A percentile compares a stretch with the other conserved stretches of the same genome.
Evolutionary conservation across 495 filamentous ascomycete genomes (phyloP).

Genomic region (Penicillium silybi): DNA sequence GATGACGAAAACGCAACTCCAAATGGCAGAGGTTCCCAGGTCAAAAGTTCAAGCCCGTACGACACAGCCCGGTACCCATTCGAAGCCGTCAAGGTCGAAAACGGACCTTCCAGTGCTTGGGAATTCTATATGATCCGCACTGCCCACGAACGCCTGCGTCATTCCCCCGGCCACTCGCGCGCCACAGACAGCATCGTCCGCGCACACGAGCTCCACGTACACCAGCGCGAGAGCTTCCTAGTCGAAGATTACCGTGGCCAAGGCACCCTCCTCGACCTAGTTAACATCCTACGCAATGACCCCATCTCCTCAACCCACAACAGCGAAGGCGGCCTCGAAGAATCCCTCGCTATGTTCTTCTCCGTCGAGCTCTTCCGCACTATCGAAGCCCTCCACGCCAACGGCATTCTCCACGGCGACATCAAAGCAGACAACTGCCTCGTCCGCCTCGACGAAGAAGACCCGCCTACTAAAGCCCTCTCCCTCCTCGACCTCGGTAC

Average conservation of each 20-base stretch:
- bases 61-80: constrained; percentile 47
- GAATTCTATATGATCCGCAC: constrained; percentile 95
- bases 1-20: constrained; percentile 35
- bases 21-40: constrained; percentile 15
- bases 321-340: constrained; percentile 69
- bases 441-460: constrained; percentile 65
- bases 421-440: constrained; percentile 95
- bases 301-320: constrained; percentile 39
- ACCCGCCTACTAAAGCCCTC: constrained; percentile 14
- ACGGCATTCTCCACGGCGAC: constrained; percentile 84
- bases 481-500: constrained; percentile 36
- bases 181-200: constrained; percentile 70
- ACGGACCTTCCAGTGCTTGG: constrained; percentile 78
- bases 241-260: constrained; percentile 84
- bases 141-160: constrained; percentile 66
- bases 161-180: constrained; percentile 40
- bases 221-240: constrained; percentile 78
- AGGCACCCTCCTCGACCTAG: constrained; percentile 87
- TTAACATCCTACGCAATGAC: constrained; percentile 79
- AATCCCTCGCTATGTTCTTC: constrained; percentile 90
- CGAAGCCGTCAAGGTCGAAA: constrained; percentile 90
- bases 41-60: constrained; percentile 15
- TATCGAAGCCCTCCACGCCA: constrained; percentile 77
- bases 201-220: constrained; percentile 85
- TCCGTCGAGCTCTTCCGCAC: constrained; percentile 87